These are phyloP conservation scores for Vigna radiata DNA, from an alignment of 306 rosid genomes.

Conservation along the genomic window DNA sequence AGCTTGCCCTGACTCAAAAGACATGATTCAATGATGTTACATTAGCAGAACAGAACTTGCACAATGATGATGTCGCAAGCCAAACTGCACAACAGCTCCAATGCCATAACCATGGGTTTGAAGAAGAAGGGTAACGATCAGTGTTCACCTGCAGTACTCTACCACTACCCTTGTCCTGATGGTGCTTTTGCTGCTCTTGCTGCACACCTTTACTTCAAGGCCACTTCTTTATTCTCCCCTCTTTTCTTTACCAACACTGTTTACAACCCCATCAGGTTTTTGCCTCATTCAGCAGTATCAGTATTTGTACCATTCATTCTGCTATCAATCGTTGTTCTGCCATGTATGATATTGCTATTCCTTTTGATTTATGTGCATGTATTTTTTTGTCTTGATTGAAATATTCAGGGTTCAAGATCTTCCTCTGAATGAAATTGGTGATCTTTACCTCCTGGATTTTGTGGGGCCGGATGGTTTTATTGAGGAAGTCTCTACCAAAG, in stretches of 20 bases:
- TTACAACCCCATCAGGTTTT: conserved; percentile 66
- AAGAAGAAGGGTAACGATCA: background rate
- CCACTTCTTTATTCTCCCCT: conserved; percentile 50
- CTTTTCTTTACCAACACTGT: conserved; percentile 86
- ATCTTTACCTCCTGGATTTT: conserved; percentile 82
- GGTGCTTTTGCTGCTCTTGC: conserved; percentile 90
- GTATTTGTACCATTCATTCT: background rate
- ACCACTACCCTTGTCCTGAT: conserved; percentile 95
- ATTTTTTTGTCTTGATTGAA: background rate
- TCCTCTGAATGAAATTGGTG: conserved; percentile 64
- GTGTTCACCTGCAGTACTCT: conserved; percentile 69
- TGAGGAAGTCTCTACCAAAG: conserved; percentile 62
- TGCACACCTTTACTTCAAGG: conserved; percentile 83
- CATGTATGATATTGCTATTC: background rate
- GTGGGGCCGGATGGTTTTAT: conserved; percentile 81
- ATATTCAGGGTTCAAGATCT: conserved; percentile 59
- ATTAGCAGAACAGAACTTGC: background rate
- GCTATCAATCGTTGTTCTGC: background rate
- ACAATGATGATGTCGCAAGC: conserved; percentile 9
- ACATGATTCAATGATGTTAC: background rate
- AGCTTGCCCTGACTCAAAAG: background rate
- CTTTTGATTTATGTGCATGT: background rate
- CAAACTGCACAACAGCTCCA: background rate
- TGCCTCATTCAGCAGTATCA: background rate
- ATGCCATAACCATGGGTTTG: background rate